phyloP scores from a whole-genome alignment of 352 stramenopile genomes.

The Aphanomyces astaci region DNA sequence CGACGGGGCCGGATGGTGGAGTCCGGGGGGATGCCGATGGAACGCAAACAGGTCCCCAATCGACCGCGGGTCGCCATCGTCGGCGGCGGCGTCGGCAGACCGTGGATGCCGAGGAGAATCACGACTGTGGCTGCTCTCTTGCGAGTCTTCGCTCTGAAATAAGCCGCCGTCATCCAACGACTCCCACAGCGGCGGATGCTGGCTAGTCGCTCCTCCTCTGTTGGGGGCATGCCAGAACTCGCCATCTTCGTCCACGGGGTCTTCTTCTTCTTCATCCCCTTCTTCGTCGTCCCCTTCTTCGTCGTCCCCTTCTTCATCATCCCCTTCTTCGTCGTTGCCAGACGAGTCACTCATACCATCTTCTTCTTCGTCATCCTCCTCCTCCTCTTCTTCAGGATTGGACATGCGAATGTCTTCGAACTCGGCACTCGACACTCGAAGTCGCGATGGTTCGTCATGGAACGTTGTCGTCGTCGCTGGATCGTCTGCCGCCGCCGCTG shows the following conservation, averaged over 20 bases:
- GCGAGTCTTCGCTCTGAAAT: conserved; percentile 54
- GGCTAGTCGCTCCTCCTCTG: conserved; percentile 34
- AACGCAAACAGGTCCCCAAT: conserved; percentile 31
- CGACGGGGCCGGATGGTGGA: not conserved
- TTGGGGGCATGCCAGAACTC: conserved; percentile 28
- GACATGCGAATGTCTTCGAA: conserved; percentile 61
- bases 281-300: conserved; percentile 32
- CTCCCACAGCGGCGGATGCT: conserved; percentile 50
- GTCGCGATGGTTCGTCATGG: no score
- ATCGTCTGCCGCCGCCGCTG: not conserved
- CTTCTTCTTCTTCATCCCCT: conserved; percentile 35
- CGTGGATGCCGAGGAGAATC: no score
- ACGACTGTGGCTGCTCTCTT: no score
- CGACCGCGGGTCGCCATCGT: conserved; percentile 26
- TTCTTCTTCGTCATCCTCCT: conserved; percentile 32
- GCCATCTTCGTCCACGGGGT: conserved; percentile 32
- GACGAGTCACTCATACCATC: conserved; percentile 43
- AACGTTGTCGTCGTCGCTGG: not conserved
- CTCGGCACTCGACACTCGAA: conserved; percentile 17
- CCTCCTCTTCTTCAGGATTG: conserved; percentile 55
- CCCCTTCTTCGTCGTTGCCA: conserved; percentile 33
- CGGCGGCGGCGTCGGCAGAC: no score
- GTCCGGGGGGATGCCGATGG: not conserved
- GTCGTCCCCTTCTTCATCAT: conserved; percentile 49
- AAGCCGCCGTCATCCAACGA: conserved; percentile 63